Base-by-base conservation (phyloP, 2,329 filamentous ascomycete species). In the Fusarium pseudocircinatum region DNA sequence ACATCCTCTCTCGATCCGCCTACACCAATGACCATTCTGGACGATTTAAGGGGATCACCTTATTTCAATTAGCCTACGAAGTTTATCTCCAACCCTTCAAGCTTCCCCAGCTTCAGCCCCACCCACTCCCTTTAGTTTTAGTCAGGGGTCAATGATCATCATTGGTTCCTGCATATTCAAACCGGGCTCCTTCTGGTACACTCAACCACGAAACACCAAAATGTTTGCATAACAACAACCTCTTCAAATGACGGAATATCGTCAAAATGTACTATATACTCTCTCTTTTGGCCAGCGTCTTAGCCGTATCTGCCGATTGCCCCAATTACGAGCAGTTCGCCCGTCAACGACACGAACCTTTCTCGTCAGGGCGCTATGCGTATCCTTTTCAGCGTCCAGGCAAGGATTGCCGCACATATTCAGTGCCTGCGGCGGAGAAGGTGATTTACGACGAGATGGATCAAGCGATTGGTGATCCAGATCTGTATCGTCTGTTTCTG, bases 321-420 rank as follows among this genome's bases (percentile, higher is more conserved):
- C 82, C 82, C 32, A 77, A 78, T 46, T 84, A 81, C 64, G 79
- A 81, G 54, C 62, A 78, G 56, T 83, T 82, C 56, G 81, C 82
- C 26, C 77, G 76, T 30, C 53, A 80, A 16, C 73, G 71, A 26
- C 93, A 96, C 79, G 84, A 87, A 40, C 96, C 96, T 3, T 90
- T 91, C 77, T 97, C 94, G 73, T 83, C 88, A n/a, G 95, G 96
- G 18, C 90, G 89, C 13, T 88, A 96, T 79, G 85, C 89, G 63
- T 89, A 97, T 14, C 92, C 94, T 2, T 97, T 89, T 81, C 94
- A 97, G 84, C 89, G 96, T 34, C 96, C 96, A 1, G 87, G 87
- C 4, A 84, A 88, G 58, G 87, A 89, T 77, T 98, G 95, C 80
- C 92, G 95, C 58, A 97, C 94, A 2, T 97, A 96, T 84, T 89